Evolutionary conservation across 1,284 basidiomycete species (phyloP).

Genomic region (Moesziomyces antarcticus): DNA sequence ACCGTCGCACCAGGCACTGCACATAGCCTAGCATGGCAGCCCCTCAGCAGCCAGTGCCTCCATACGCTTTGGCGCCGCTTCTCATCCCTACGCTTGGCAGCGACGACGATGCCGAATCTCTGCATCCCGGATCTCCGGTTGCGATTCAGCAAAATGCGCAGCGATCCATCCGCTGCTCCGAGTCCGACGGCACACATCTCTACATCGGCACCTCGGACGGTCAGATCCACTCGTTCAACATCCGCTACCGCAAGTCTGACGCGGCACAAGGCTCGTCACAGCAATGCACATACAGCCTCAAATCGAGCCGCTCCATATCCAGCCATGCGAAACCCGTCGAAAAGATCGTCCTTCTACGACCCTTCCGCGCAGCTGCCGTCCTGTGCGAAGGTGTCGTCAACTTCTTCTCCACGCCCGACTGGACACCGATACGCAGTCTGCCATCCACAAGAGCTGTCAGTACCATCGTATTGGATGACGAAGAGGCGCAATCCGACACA

Average conservation of each 20-base stretch:
- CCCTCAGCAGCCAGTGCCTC: slow-evolving; percentile 35
- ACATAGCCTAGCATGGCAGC: slow-evolving; percentile 14
- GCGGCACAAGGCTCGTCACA: background rate
- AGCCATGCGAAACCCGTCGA: slow-evolving; percentile 43
- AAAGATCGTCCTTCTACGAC: slow-evolving; percentile 35
- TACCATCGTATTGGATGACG: slow-evolving; percentile 46
- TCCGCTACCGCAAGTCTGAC: slow-evolving; percentile 11
- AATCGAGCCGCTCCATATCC: slow-evolving; percentile 25
- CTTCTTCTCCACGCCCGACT: slow-evolving; percentile 44
- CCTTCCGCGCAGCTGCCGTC: slow-evolving; percentile 37
- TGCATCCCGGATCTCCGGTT: slow-evolving; percentile 45
- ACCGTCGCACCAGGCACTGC: slow-evolving; percentile 1
- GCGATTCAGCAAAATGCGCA: slow-evolving; percentile 40
- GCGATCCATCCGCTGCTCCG: slow-evolving; percentile 40
- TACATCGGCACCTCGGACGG: slow-evolving; percentile 59
- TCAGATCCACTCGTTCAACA: slow-evolving; percentile 37
- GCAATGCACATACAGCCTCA: slow-evolving; percentile 9
- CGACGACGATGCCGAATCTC: slow-evolving; percentile 4
- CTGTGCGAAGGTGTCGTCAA: slow-evolving; percentile 46
- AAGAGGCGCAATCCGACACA: slow-evolving; percentile 22
- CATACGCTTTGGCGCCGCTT: slow-evolving; percentile 43
- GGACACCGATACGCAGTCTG: slow-evolving; percentile 31
- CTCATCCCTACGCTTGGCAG: slow-evolving; percentile 49
- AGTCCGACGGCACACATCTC: slow-evolving; percentile 41
- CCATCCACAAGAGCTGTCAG: slow-evolving; percentile 45